Evolutionary conservation across 176 grass and related monocot genomes (phyloP).

Genomic region (Ensete ventricosum): DNA sequence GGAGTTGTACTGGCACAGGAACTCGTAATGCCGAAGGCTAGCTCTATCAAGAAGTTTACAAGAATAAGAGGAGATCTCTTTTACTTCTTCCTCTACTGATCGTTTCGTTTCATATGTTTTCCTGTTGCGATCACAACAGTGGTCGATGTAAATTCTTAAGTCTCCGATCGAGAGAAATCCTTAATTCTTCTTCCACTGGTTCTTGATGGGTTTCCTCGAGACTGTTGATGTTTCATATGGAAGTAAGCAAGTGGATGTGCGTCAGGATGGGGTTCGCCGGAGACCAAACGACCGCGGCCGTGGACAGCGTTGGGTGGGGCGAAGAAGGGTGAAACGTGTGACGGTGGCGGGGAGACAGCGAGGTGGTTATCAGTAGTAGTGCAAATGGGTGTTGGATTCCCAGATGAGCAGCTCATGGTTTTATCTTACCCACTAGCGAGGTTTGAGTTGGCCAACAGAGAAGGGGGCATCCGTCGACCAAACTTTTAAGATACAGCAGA

Average conservation of each 20-base stretch:
- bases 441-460: too few species aligned
- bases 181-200: background rate
- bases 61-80: background rate
- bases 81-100: background rate
- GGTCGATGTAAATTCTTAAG: background rate
- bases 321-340: too few species aligned
- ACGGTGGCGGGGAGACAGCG: too few species aligned
- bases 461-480: too few species aligned
- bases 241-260: too few species aligned
- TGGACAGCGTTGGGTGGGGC: background rate
- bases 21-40: slow-evolving; percentile 15
- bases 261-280: background rate
- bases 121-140: background rate
- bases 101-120: background rate
- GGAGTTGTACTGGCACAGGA: slow-evolving; percentile 43
- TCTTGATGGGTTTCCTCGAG: too few species aligned
- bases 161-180: background rate
- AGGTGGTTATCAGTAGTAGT: too few species aligned
- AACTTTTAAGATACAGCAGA: too few species aligned
- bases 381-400: too few species aligned
- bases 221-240: background rate
- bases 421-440: too few species aligned
- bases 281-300: background rate
- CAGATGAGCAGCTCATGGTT: too few species aligned
- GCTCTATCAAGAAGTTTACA: background rate